These are phyloP conservation scores for Zymoseptoria brevis DNA, from an alignment of 2,329 filamentous ascomycete genomes.

Conservation along the genomic window DNA sequence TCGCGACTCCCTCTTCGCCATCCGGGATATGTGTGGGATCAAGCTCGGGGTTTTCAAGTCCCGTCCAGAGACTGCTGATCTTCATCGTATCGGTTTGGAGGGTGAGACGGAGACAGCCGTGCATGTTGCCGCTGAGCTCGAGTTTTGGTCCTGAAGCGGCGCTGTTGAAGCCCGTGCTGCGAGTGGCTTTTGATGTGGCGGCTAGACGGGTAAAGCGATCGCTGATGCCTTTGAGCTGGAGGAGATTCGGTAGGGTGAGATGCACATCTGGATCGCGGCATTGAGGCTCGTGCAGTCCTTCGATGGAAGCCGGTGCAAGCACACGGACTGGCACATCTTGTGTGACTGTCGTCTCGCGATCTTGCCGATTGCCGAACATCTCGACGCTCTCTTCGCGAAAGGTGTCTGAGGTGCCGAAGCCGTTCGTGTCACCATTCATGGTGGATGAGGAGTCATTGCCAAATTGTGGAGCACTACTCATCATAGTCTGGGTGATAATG, in stretches of 20 bases:
- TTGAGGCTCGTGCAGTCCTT: constrained; percentile 85
- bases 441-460: constrained; percentile 7
- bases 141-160: constrained; percentile 51
- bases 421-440: constrained; percentile 29
- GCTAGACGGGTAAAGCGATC: constrained; percentile 91
- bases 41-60: constrained; percentile 77
- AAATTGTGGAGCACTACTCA: constrained; percentile 37
- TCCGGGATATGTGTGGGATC: constrained; percentile 66
- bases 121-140: constrained; percentile 88
- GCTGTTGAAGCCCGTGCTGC: constrained; percentile 30
- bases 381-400: constrained; percentile 22
- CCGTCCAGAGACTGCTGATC: constrained; percentile 79
- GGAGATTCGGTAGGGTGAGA: constrained; percentile 77
- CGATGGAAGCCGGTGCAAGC: constrained; percentile 72
- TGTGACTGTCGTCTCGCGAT: constrained; percentile 84
- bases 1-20: constrained; percentile 57
- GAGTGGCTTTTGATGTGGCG: constrained; percentile 31
- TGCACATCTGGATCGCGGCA: constrained; percentile 89
- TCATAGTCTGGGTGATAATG: constrained; percentile 67
- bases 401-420: constrained; percentile 12
- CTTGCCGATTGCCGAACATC: constrained; percentile 50
- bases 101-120: constrained; percentile 71
- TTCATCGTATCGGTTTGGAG: constrained; percentile 76
- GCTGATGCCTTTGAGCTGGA: constrained; percentile 87
- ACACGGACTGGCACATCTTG: constrained; percentile 96